These are phyloP conservation scores for Graphiopsis chlorocephala DNA, from an alignment of 2,329 filamentous ascomycete species.

Conservation along the genomic window DNA sequence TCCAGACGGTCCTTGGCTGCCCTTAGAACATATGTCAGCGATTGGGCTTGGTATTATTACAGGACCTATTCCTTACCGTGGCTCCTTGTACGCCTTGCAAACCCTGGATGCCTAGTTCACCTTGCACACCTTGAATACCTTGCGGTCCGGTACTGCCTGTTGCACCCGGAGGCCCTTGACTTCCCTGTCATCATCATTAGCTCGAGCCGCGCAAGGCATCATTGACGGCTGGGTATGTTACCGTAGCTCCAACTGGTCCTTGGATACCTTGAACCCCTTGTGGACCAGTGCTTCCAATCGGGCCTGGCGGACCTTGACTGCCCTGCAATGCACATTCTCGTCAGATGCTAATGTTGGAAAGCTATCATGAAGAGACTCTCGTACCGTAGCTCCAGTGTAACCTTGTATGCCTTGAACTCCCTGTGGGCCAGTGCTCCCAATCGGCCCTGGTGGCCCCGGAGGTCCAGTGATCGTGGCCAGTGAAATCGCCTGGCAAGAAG, in stretches of 20 bases:
- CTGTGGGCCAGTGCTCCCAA: constrained; percentile 4
- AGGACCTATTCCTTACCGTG: background rate
- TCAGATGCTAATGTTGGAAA: background rate
- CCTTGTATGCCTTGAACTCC: constrained; percentile 11
- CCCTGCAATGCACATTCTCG: constrained; percentile 3
- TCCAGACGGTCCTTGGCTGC: constrained; percentile 4
- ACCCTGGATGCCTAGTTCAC: background rate
- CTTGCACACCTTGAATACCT: constrained; percentile 9
- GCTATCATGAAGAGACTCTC: background rate
- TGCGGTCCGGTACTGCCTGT: constrained; percentile 13
- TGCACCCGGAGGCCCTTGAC: constrained; percentile 8
- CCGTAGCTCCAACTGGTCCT: constrained; percentile 1
- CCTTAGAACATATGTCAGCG: background rate
- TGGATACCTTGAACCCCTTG: constrained; percentile 8
- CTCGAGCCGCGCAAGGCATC: background rate
- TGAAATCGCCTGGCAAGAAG: constrained; percentile 25
- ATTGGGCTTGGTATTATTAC: background rate
- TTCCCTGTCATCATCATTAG: background rate
- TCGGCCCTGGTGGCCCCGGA: background rate
- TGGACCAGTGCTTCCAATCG: constrained; percentile 11
- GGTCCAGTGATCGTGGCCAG: constrained; percentile 14
- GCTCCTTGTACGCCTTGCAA: background rate
- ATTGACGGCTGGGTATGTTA: background rate
- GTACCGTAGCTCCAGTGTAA: background rate
- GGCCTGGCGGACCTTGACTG: constrained; percentile 8